Evolutionary conservation across 2,329 filamentous ascomycete genomes (phyloP).

Genomic region (Ceratocystis colombiana): DNA sequence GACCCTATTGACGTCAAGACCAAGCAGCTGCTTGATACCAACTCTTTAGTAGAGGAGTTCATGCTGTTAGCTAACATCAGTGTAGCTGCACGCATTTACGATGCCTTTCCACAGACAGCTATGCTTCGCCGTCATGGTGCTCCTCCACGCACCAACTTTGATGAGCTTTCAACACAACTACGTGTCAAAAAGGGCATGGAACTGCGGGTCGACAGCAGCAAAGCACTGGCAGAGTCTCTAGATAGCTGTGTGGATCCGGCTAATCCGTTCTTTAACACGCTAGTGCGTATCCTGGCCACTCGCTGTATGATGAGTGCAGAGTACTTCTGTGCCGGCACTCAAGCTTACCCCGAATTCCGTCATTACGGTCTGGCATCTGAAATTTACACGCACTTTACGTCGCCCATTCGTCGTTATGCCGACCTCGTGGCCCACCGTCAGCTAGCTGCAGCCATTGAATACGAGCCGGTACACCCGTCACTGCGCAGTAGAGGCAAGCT

Average conservation of each 20-base stretch:
- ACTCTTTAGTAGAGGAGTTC: constrained; percentile 96
- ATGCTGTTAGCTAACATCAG: constrained; percentile 98
- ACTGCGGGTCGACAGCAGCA: constrained; percentile 73
- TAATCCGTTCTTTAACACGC: constrained; percentile 96
- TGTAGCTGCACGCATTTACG: constrained; percentile 81
- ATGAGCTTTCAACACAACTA: constrained; percentile 83
- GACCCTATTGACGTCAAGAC: constrained; percentile 95
- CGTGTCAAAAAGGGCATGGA: constrained; percentile 75
- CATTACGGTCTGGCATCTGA: constrained; percentile 94
- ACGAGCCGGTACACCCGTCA: constrained; percentile 73
- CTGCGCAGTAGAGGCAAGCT: constrained; percentile 74
- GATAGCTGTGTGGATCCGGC: constrained; percentile 68
- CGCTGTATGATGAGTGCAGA: constrained; percentile 99
- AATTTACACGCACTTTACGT: constrained; percentile 98
- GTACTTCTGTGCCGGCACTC: constrained; percentile 92
- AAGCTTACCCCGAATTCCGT: constrained; percentile 85
- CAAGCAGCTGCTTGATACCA: constrained; percentile 87
- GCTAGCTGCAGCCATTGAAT: constrained; percentile 88
- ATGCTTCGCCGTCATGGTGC: constrained; percentile 84
- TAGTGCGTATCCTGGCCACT: constrained; percentile 93
- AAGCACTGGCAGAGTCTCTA: constrained; percentile 85
- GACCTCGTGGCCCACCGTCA: constrained; percentile 90
- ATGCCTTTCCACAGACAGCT: constrained; percentile 88
- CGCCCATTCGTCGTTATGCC: constrained; percentile 93
- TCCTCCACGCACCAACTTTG: constrained; percentile 91